A percentile compares a stretch with the other conserved stretches of the same genome.
Evolutionary conservation across 495 filamentous ascomycete genomes (phyloP).

Genomic region (Podospora anserina): DNA sequence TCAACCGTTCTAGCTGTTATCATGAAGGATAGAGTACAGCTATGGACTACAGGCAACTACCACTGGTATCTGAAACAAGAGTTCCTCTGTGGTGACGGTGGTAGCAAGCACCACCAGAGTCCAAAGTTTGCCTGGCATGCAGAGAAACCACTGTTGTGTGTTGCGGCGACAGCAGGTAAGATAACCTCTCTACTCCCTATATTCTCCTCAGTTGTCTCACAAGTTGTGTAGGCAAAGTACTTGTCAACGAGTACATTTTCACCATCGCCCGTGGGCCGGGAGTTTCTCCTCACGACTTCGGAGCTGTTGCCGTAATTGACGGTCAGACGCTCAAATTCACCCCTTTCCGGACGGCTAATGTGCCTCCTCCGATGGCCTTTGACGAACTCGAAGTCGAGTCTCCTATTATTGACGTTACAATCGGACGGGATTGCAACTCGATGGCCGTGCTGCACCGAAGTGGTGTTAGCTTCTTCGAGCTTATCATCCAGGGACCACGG

Average conservation of each 20-base stretch:
- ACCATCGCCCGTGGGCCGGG: conserved; percentile 65
- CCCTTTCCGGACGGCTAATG: conserved; percentile 74
- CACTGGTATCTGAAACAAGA: conserved; percentile 99
- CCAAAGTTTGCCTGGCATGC: conserved; percentile 66
- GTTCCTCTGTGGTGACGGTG: conserved; percentile 42
- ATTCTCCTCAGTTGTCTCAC: conserved; percentile 18
- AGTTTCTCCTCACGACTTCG: conserved; percentile 69
- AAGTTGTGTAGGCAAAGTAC: conserved; percentile 45
- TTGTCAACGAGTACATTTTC: conserved; percentile 67
- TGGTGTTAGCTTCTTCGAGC: conserved; percentile 62
- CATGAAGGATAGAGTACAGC: conserved; percentile 70
- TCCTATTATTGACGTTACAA: conserved; percentile 69
- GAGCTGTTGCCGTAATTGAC: conserved; percentile 83
- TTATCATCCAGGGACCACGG: conserved; percentile 51
- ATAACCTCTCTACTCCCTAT: conserved; percentile 13
- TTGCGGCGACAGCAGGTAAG: conserved; percentile 46
- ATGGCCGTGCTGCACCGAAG: conserved; percentile 69
- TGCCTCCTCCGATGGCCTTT: conserved; percentile 90
- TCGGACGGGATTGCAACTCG: conserved; percentile 60
- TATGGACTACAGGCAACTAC: conserved; percentile 98
- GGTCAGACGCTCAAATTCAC: conserved; percentile 80
- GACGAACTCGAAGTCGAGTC: conserved; percentile 64
- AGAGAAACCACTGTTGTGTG: conserved; percentile 69
- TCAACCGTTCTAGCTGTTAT: conserved; percentile 84
- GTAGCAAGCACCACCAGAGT: conserved; percentile 13